Percentiles rank a stretch among this genome's conserved stretches.
Evolutionary conservation across 306 rosid species (phyloP).

Genomic region (Vachellia collinsii): DNA sequence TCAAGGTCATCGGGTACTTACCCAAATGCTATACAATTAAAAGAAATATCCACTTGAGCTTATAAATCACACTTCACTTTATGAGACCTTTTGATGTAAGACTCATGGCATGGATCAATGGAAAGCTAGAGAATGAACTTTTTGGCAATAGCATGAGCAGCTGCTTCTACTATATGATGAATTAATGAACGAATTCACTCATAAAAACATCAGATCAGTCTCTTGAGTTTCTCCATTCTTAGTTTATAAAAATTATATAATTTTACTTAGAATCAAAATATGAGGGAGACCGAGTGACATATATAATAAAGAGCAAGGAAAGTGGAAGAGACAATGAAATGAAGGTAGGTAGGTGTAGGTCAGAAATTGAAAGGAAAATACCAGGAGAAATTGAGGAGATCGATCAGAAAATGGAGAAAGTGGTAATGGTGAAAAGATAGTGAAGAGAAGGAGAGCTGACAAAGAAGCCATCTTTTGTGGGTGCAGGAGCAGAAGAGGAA

Average conservation of each 20-base stretch:
- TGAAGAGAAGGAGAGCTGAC: slow-evolving; percentile 71
- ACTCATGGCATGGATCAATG: not conserved
- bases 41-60: no score
- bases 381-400: slow-evolving; percentile 40
- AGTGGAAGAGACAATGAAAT: not conserved
- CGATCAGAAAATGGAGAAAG: not conserved
- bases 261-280: not conserved
- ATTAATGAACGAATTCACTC: slow-evolving; percentile 17
- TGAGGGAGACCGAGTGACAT: not conserved
- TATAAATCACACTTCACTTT: no score
- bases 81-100: no score
- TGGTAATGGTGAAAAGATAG: slow-evolving; percentile 42
- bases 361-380: slow-evolving; percentile 3
- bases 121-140: not conserved
- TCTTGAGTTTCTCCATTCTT: slow-evolving; percentile 1
- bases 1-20: no score
- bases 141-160: not conserved
- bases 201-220: not conserved
- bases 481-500: slow-evolving; percentile 78
- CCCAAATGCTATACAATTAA: no score
- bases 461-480: slow-evolving; percentile 68
- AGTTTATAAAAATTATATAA: not conserved
- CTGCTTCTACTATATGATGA: not conserved
- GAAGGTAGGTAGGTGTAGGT: not conserved
- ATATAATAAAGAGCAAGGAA: not conserved